Conservation (phyloP, 208 protist species). For the Novymonas esmeraldas region DNA sequence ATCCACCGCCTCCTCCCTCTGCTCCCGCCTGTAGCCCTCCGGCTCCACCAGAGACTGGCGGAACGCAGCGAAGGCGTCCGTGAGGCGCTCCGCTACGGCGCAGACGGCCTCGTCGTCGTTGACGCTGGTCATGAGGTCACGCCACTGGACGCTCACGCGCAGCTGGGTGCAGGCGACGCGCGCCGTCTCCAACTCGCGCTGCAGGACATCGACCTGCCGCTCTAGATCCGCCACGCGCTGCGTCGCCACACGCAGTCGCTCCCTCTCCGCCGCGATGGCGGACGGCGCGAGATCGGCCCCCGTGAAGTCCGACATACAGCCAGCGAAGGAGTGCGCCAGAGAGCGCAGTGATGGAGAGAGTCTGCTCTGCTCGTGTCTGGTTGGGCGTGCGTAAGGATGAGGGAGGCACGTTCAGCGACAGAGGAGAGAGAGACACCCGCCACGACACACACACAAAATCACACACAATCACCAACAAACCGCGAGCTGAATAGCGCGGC, state of each 20-base stretch:
- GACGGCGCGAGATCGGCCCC: constrained; percentile 44
- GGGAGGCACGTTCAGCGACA: not conserved
- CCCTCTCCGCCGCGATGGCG: constrained; percentile 46
- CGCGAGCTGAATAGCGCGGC: not conserved
- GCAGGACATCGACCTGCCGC: constrained; percentile 70
- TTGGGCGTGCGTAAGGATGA: too few species aligned
- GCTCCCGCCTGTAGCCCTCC: constrained; percentile 42
- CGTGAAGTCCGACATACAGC: constrained; percentile 19
- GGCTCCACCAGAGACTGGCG: constrained; percentile 48
- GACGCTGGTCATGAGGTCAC: constrained; percentile 84
- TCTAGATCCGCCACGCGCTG: constrained; percentile 81
- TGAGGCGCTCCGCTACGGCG: constrained; percentile 54
- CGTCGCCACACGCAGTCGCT: constrained; percentile 50
- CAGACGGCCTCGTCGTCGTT: constrained; percentile 29
- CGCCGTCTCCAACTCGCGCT: constrained; percentile 59
- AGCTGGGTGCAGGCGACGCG: constrained; percentile 53
- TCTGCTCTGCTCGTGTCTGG: too few species aligned
- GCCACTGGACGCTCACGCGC: constrained; percentile 74
- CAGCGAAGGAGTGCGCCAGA: not conserved
- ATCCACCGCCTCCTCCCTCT: constrained; percentile 1
- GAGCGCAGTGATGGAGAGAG: not conserved
- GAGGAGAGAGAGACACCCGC: not conserved
- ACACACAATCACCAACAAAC: not conserved
- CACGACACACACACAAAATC: not conserved
- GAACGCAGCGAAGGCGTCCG: constrained; percentile 45